These are phyloP conservation scores for Sclerotinia trifoliorum DNA, from an alignment of 2,329 filamentous ascomycete genomes.

Conservation along the genomic window DNA sequence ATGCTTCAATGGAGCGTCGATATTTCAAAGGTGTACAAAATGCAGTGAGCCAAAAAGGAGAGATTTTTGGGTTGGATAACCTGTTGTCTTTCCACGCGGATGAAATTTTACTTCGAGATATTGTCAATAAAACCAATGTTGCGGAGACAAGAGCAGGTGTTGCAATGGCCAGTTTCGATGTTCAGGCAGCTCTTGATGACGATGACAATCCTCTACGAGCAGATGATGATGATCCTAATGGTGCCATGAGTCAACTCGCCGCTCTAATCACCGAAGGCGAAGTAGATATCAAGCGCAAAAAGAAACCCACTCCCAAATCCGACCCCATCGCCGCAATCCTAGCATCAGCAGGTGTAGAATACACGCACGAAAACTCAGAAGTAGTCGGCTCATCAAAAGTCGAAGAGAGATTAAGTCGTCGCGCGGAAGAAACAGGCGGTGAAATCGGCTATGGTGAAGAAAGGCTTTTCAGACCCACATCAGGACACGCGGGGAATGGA, in stretches of 20 bases:
- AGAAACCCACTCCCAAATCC: slow-evolving; percentile 45
- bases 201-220: slow-evolving; percentile 47
- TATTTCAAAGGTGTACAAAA: slow-evolving; percentile 97
- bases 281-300: slow-evolving; percentile 42
- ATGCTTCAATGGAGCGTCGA: slow-evolving; percentile 82
- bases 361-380: slow-evolving; percentile 95
- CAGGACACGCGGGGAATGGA: slow-evolving; percentile 30
- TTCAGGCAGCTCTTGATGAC: slow-evolving; percentile 59
- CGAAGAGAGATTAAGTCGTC: slow-evolving; percentile 79
- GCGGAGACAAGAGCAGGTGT: slow-evolving; percentile 89
- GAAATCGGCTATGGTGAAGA: slow-evolving; percentile 51
- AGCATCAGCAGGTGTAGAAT: slow-evolving; percentile 82
- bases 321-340: slow-evolving; percentile 90
- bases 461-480: slow-evolving; percentile 55
- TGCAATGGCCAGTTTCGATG: slow-evolving; percentile 71
- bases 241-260: slow-evolving; percentile 71
- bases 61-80: slow-evolving; percentile 89
- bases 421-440: slow-evolving; percentile 51
- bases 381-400: slow-evolving; percentile 89
- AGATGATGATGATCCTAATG: slow-evolving; percentile 53
- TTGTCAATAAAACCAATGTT: slow-evolving; percentile 97
- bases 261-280: slow-evolving; percentile 54
- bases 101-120: slow-evolving; percentile 82
- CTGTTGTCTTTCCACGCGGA: slow-evolving; percentile 80
- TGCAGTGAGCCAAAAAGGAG: slow-evolving; percentile 76